These are phyloP conservation scores for Metschnikowia peoriensis DNA, from an alignment of 805 yeast species.

Conservation along the genomic window DNA sequence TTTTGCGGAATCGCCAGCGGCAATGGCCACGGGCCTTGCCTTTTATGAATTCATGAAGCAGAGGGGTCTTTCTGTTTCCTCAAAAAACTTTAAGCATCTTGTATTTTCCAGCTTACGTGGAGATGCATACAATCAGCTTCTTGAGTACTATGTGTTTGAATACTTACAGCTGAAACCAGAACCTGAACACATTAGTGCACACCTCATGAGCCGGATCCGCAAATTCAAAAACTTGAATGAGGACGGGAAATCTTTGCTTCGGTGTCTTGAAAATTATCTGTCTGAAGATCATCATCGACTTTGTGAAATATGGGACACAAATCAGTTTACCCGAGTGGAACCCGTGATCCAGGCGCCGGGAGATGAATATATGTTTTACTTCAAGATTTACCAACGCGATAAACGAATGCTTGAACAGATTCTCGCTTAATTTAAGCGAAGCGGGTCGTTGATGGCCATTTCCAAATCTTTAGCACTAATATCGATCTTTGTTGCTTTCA, in stretches of 20 bases:
- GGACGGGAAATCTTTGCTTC: slow-evolving; percentile 4
- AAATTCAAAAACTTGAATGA: slow-evolving; percentile 3
- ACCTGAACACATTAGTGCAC: background rate
- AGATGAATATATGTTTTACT: slow-evolving; percentile 20
- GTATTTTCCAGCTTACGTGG: slow-evolving; percentile 17
- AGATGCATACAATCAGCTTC: slow-evolving; percentile 7
- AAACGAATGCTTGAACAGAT: background rate
- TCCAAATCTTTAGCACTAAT: slow-evolving; percentile 39
- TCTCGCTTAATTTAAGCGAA: slow-evolving; percentile 4
- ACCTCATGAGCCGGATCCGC: slow-evolving; percentile 5
- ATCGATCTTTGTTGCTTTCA: slow-evolving; percentile 28
- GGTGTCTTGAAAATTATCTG: slow-evolving; percentile 1
- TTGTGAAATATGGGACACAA: slow-evolving; percentile 3
- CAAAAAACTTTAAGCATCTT: slow-evolving; percentile 21
- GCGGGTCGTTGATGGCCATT: slow-evolving; percentile 27
- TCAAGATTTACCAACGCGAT: slow-evolving; percentile 25
- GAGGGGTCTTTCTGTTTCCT: slow-evolving; percentile 8
- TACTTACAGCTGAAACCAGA: slow-evolving; percentile 5
- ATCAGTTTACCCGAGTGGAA: background rate
- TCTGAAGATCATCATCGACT: background rate
- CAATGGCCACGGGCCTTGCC: slow-evolving; percentile 26
- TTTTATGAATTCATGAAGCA: slow-evolving; percentile 23
- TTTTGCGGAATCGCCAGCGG: slow-evolving; percentile 27
- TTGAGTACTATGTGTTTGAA: slow-evolving; percentile 11
- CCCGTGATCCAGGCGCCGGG: slow-evolving; percentile 7